phyloP scores from a whole-genome alignment of 1,139 yeast species.

The Lodderomyces oxycetoniae region DNA sequence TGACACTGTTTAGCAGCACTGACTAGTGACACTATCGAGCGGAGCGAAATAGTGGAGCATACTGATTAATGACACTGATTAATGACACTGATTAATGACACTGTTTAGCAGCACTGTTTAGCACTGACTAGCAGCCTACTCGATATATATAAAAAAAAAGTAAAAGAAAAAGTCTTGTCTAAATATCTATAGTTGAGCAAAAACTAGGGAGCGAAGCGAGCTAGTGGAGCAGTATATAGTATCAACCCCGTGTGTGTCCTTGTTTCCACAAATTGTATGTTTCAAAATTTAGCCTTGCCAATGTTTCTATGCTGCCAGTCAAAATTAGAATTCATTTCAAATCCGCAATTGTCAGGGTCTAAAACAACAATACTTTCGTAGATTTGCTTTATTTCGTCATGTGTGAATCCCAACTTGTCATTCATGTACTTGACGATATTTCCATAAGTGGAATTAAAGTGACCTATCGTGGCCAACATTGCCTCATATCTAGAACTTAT shows the following conservation, averaged over 20 bases:
- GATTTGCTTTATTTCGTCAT: constrained; percentile 47
- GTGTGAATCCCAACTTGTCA: constrained; percentile 41
- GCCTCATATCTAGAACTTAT: constrained; percentile 67
- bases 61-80: too few species aligned
- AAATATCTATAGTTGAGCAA: constrained; percentile 1
- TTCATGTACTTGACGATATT: constrained; percentile 54
- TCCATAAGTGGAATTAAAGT: constrained; percentile 49
- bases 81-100: too few species aligned
- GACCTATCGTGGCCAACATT: constrained; percentile 59
- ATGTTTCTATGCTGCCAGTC: constrained; percentile 25
- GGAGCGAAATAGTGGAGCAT: too few species aligned
- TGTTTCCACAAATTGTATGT: too few species aligned
- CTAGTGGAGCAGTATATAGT: too few species aligned
- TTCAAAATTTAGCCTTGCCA: constrained; percentile 8
- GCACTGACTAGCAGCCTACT: background rate
- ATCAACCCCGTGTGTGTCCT: too few species aligned
- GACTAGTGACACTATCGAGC: too few species aligned
- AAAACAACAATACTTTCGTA: constrained; percentile 38
- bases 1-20: too few species aligned
- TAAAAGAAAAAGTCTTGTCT: background rate
- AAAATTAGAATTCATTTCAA: constrained; percentile 18
- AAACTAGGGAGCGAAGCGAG: too few species aligned
- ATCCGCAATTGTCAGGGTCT: constrained; percentile 19
- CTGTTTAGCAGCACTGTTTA: too few species aligned
- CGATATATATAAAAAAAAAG: background rate